A percentile compares a stretch with the other conserved stretches of the same genome.
Evolutionary conservation across 257 asterid species (phyloP).

Genomic region (Agastache rugosa): DNA sequence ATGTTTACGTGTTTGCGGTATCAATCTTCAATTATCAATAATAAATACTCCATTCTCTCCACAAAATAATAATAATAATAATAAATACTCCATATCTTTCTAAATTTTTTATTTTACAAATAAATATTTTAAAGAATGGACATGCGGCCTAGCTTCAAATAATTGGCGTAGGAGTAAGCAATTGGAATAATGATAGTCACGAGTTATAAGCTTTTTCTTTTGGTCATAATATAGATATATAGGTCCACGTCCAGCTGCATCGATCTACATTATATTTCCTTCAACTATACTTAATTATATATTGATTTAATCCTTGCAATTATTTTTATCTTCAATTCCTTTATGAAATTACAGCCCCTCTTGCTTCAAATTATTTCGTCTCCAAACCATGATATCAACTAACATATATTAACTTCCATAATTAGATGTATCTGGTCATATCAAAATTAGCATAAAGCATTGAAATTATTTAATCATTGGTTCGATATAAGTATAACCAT

Average conservation of each 20-base stretch:
- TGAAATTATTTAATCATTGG: conserved; percentile 20
- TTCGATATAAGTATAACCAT: conserved; percentile 16
- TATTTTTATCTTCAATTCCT: neutral
- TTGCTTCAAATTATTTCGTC: neutral
- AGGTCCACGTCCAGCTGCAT: conserved; percentile 3
- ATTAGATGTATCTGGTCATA: conserved; percentile 3
- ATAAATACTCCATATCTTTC: too few relatives aligned
- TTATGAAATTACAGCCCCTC: conserved; percentile 16
- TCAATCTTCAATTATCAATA: neutral
- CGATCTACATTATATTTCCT: neutral
- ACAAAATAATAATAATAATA: too few relatives aligned
- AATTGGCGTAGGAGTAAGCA: conserved; percentile 16
- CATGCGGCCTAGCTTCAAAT: conserved; percentile 32
- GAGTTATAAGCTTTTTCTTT: conserved; percentile 10
- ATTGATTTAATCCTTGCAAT: neutral
- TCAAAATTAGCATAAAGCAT: neutral
- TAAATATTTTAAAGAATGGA: neutral
- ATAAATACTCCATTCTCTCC: too few relatives aligned
- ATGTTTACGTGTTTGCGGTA: neutral
- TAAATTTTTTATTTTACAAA: neutral
- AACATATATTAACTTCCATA: conserved; percentile 10
- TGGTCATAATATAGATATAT: conserved; percentile 15
- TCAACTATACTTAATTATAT: neutral
- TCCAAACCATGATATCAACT: conserved; percentile 23
- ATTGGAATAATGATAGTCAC: conserved; percentile 24